phyloP scores from a whole-genome alignment of 305 asterid genomes.

The Plantago lanceolata region DNA sequence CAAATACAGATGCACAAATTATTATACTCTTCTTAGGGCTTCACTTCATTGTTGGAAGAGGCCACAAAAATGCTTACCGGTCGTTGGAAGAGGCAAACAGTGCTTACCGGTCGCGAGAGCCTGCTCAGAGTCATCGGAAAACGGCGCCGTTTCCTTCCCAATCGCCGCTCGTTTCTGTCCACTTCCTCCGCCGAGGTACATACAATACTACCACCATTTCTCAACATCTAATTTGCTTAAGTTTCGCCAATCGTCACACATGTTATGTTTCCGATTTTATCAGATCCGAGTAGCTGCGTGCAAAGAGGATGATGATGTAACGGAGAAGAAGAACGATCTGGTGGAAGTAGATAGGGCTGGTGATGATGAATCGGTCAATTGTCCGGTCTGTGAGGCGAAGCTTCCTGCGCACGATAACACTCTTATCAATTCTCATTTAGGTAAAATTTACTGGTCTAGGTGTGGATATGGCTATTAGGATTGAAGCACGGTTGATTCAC shows the following conservation, averaged over 20 bases:
- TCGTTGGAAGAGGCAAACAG: constrained; percentile 23
- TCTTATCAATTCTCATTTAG: constrained; percentile 72
- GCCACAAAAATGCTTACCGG: constrained; percentile 51
- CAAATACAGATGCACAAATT: too few species aligned
- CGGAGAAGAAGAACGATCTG: constrained; percentile 23
- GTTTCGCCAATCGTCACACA: neutral
- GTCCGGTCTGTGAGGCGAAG: constrained; percentile 68
- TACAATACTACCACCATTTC: neutral
- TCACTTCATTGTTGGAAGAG: too few species aligned
- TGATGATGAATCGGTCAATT: constrained; percentile 42
- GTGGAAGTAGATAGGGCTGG: constrained; percentile 13
- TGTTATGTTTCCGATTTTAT: neutral
- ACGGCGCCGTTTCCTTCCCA: constrained; percentile 70
- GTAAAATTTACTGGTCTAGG: constrained; percentile 22
- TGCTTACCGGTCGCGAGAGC: constrained; percentile 80
- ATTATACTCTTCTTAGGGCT: too few species aligned
- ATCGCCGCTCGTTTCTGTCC: constrained; percentile 42
- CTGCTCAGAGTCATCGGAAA: constrained; percentile 66
- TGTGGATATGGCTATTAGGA: too few species aligned
- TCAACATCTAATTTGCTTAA: neutral
- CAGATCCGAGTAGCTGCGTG: constrained; percentile 30
- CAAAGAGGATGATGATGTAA: constrained; percentile 13
- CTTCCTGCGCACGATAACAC: constrained; percentile 46
- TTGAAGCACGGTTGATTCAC: too few species aligned
- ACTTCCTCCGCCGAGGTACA: constrained; percentile 34